Conservation (phyloP, 176 grass and related monocot genomes). For the Ensete ventricosum region DNA sequence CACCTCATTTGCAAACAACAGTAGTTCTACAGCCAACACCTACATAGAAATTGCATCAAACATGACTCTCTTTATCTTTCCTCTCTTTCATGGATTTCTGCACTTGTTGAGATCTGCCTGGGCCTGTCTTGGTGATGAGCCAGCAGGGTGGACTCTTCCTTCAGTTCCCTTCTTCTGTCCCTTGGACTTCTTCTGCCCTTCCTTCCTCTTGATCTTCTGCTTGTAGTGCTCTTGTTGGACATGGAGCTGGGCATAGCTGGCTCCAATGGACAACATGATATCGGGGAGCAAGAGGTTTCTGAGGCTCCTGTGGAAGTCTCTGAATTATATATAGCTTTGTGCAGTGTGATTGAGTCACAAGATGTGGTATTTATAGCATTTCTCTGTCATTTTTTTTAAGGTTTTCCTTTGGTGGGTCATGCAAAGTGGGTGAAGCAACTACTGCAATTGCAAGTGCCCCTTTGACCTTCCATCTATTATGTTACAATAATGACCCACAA, state of each 20-base stretch:
- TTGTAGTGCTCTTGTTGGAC: constrained; percentile 8
- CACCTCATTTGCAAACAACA: no score
- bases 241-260: constrained; percentile 8
- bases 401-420: not conserved
- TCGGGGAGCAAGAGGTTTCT: not conserved
- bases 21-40: no score
- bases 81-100: not conserved
- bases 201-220: not conserved
- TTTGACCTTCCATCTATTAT: constrained; percentile 8
- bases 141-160: constrained; percentile 2
- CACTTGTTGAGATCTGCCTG: not conserved
- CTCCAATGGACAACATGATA: constrained; percentile 6
- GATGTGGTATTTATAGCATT: not conserved
- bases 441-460: not conserved
- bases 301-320: not conserved
- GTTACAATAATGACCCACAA: no score
- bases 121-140: not conserved
- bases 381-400: not conserved
- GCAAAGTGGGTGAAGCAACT: not conserved
- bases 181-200: not conserved
- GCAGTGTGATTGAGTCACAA: not conserved
- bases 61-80: not conserved
- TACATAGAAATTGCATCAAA: no score
- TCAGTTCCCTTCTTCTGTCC: not conserved
- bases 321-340: not conserved